A percentile compares a stretch with the other conserved stretches of the same genome.
Evolutionary conservation across 768 basidiomycete species (phyloP).

Genomic region (Coprinellus micaceus): DNA sequence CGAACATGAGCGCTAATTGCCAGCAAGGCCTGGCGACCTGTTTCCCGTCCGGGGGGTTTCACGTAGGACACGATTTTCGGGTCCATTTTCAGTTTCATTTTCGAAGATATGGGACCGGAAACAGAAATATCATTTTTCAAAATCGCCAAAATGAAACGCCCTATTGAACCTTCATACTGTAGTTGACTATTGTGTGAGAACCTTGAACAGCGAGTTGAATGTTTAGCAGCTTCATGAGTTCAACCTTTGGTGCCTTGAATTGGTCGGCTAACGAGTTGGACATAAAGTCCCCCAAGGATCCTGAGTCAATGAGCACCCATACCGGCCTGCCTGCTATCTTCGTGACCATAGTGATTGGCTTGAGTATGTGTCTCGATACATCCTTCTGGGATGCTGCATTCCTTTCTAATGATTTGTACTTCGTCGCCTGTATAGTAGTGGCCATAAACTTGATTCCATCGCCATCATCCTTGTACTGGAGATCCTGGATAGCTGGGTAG

Average conservation of each 20-base stretch:
- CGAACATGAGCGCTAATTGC: background rate
- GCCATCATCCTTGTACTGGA: no score
- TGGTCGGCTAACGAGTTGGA: conserved; percentile 34
- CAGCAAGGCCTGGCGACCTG: no score
- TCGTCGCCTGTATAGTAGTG: no score
- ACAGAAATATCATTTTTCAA: background rate
- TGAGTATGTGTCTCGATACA: no score
- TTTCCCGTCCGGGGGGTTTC: background rate
- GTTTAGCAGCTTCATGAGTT: no score
- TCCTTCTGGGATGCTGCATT: no score
- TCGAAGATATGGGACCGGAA: background rate
- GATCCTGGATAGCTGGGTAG: no score
- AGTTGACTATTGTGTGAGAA: no score
- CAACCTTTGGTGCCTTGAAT: conserved; percentile 18
- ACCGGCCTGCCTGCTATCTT: conserved; percentile 29
- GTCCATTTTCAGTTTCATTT: background rate
- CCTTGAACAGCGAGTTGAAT: no score
- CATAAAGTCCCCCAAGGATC: conserved; percentile 41
- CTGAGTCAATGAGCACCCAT: conserved; percentile 33
- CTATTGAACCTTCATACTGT: no score
- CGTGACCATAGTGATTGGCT: no score
- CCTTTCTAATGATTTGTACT: background rate
- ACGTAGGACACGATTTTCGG: background rate
- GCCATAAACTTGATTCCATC: no score
- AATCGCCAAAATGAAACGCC: background rate